Evolutionary conservation across 441 rosid species (phyloP), one percentile per base, ranked within the genome.

Genomic region (Croton setiger): DNA sequence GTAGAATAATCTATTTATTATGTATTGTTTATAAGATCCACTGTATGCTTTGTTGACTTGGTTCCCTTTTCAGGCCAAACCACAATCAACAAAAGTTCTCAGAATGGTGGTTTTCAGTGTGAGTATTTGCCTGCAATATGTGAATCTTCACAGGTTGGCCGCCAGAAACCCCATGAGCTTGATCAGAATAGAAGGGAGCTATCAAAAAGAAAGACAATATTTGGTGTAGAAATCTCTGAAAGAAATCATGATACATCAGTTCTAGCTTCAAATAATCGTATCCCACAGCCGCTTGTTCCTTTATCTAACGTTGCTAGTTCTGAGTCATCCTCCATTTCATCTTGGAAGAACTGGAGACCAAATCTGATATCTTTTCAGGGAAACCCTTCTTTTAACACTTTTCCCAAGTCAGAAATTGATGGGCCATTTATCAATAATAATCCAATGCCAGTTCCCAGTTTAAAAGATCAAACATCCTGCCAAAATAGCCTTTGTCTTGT

Each of bases 221-320:
- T 84, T 45, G 84, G 88, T 20, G 77, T 82, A 18, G 85, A 84
- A 66, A 70, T 84, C 52, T 77, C 71, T 43, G 73, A 66, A 44
- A 66, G 51, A 45, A 65, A 64, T 64, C 51, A 58, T 45, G 78
- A 17, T 18, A 45, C 52, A 9, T 69, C 77, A 55, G 51, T 68
- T 49, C 67, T 33, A 51, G 67, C 63, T 44, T 72, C 73, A 41
- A 57, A 41, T 63, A 27, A 23, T 23, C 31, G 20, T 23, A 37
- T 31, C 66, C 70, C 63, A 47, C 73, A 63, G 35, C 61, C 78
- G 41, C 37, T 58, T 67, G 14, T 41, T 75, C 67, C 65, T 69
- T 56, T 51, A 60, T 75, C 74, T n/a, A 63, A 33, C 18, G 65
- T 41, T 37, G 63, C 54, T 23, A 62, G 67, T 70, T 75, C 74